Conservation (phyloP, 73 alveolate genomes). For the Stentor roeselii region DNA sequence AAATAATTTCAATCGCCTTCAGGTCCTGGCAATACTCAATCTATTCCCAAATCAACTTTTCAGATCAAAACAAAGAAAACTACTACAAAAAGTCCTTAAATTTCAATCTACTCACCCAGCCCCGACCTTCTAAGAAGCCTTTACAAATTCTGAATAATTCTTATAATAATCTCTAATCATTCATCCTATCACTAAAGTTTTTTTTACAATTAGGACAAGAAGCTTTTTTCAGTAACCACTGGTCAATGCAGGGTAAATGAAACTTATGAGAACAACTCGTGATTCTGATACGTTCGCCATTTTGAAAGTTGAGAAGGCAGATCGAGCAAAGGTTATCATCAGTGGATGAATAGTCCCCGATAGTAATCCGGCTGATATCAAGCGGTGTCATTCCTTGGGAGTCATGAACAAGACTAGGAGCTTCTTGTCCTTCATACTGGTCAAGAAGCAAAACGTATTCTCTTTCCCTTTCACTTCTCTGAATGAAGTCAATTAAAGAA, state of each 20-base stretch:
- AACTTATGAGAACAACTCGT: conserved; percentile 74
- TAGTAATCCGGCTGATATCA: not conserved
- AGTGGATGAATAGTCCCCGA: not conserved
- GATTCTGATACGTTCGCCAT: conserved; percentile 61
- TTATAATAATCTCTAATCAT: not conserved
- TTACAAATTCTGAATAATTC: no score
- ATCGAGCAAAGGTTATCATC: conserved; percentile 44
- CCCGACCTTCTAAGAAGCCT: no score
- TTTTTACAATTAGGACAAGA: conserved; percentile 36
- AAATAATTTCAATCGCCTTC: no score
- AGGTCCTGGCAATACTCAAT: no score
- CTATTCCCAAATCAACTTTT: no score
- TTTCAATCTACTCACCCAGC: no score
- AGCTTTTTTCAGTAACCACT: conserved; percentile 58
- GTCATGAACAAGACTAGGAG: not conserved
- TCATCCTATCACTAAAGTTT: not conserved
- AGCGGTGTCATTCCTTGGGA: not conserved
- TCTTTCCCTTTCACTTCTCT: not conserved
- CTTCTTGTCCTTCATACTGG: not conserved
- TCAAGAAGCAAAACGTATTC: not conserved
- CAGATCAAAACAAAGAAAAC: no score
- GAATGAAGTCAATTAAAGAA: not conserved
- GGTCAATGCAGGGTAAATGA: conserved; percentile 68
- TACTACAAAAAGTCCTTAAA: no score
- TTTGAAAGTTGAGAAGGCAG: conserved; percentile 65